These are phyloP conservation scores for Magnusiomyces ingens DNA, from an alignment of 1,139 yeast genomes.

Conservation along the genomic window DNA sequence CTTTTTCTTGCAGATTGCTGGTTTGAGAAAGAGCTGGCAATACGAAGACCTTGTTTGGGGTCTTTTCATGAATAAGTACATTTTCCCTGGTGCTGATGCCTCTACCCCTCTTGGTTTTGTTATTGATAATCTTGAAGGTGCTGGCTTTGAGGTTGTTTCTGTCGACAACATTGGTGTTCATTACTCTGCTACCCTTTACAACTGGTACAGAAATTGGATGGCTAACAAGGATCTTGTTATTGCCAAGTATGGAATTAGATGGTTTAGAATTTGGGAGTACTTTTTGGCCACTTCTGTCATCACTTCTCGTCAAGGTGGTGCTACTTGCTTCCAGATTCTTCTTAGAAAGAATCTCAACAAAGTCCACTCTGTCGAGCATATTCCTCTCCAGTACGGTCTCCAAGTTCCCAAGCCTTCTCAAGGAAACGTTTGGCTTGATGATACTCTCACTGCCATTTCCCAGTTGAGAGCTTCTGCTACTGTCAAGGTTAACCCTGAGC, in stretches of 20 bases:
- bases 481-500: slow-evolving; percentile 1
- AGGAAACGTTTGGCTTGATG: slow-evolving; percentile 44
- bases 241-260: slow-evolving; percentile 76
- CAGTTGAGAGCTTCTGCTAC: neutral
- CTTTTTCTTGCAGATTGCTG: slow-evolving; percentile 84
- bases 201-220: slow-evolving; percentile 95
- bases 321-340: slow-evolving; percentile 85
- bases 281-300: slow-evolving; percentile 78
- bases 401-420: slow-evolving; percentile 54
- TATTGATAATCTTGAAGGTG: slow-evolving; percentile 65
- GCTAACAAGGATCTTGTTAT: slow-evolving; percentile 72
- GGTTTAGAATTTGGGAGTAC: slow-evolving; percentile 94
- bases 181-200: slow-evolving; percentile 86
- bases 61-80: slow-evolving; percentile 89
- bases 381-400: slow-evolving; percentile 73
- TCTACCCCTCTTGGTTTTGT: slow-evolving; percentile 89
- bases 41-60: slow-evolving; percentile 95
- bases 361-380: slow-evolving; percentile 74
- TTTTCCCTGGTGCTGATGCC: slow-evolving; percentile 97
- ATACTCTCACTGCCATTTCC: slow-evolving; percentile 9
- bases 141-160: slow-evolving; percentile 80
- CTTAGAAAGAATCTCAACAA: slow-evolving; percentile 84
- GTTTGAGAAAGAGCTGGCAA: slow-evolving; percentile 89
- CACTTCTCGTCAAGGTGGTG: slow-evolving; percentile 88
- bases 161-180: slow-evolving; percentile 89